Percentiles rank a stretch among this genome's conserved stretches.
Evolutionary conservation across 148 eudicot genomes (phyloP).

Genomic region (Talinum fruticosum): DNA sequence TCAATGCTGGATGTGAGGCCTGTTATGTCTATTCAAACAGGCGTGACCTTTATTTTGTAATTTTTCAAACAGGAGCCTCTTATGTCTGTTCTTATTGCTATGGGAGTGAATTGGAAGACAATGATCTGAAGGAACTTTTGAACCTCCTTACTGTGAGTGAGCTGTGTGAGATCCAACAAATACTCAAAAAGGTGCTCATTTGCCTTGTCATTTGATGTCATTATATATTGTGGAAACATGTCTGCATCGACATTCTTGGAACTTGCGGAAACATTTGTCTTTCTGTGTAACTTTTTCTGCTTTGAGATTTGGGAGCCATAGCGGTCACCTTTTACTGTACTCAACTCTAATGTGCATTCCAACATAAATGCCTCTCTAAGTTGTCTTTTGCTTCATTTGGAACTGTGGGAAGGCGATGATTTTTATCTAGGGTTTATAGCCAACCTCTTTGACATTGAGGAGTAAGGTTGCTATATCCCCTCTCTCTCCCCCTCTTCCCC

Average conservation of each 20-base stretch:
- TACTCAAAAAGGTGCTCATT: conserved; percentile 53
- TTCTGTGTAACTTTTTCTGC: neutral
- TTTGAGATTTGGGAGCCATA: neutral
- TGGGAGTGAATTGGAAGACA: conserved; percentile 35
- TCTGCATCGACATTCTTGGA: neutral
- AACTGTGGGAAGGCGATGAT: no score
- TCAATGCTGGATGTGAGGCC: conserved; percentile 2
- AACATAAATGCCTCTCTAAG: neutral
- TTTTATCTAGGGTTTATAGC: no score
- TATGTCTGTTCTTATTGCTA: conserved; percentile 40
- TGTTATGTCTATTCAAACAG: conserved; percentile 2
- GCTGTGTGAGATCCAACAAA: conserved; percentile 53
- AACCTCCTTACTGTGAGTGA: conserved; percentile 63
- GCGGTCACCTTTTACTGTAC: neutral
- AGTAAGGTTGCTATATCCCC: no score
- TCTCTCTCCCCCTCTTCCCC: no score
- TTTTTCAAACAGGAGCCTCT: conserved; percentile 59
- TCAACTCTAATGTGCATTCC: neutral
- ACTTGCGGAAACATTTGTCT: neutral
- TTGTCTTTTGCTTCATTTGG: no score
- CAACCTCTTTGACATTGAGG: no score
- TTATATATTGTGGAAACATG: neutral
- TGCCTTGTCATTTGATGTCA: conserved; percentile 3
- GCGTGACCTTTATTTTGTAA: conserved; percentile 19
- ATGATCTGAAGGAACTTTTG: conserved; percentile 54